Percentiles rank a stretch among this genome's conserved stretches.
Evolutionary conservation across 176 grass and related monocot genomes (phyloP).

Genomic region (Saccharum officinarum): DNA sequence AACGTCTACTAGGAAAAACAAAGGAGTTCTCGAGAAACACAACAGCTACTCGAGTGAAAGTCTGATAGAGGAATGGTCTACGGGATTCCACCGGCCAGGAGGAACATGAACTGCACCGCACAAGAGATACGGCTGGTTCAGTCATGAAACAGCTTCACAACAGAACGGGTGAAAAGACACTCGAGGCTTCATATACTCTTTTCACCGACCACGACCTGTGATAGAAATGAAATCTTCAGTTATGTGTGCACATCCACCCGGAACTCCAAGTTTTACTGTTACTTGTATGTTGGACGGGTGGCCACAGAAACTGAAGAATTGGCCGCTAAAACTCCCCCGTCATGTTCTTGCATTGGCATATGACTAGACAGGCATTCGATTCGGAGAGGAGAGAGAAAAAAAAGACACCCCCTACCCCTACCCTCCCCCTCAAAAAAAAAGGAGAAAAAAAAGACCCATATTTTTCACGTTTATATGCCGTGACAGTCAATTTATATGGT

Average conservation of each 20-base stretch:
- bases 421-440: too few species aligned
- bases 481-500: neutral
- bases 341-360: neutral
- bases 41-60: neutral
- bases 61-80: neutral
- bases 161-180: neutral
- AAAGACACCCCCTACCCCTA: too few species aligned
- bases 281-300: neutral
- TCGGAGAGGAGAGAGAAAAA: neutral
- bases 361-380: neutral
- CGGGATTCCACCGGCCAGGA: neutral
- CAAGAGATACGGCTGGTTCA: neutral
- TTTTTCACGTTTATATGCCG: neutral
- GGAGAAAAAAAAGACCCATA: neutral
- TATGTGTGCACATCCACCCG: neutral
- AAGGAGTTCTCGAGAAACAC: neutral
- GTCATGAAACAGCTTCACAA: neutral
- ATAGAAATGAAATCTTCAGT: neutral
- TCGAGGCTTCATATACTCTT: neutral
- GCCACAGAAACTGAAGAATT: neutral
- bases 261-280: neutral
- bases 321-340: neutral
- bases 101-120: neutral
- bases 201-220: neutral
- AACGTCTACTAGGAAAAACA: neutral